Base-by-base conservation (phyloP, 2,329 filamentous ascomycete genomes). In the Diaporthe velutina region DNA sequence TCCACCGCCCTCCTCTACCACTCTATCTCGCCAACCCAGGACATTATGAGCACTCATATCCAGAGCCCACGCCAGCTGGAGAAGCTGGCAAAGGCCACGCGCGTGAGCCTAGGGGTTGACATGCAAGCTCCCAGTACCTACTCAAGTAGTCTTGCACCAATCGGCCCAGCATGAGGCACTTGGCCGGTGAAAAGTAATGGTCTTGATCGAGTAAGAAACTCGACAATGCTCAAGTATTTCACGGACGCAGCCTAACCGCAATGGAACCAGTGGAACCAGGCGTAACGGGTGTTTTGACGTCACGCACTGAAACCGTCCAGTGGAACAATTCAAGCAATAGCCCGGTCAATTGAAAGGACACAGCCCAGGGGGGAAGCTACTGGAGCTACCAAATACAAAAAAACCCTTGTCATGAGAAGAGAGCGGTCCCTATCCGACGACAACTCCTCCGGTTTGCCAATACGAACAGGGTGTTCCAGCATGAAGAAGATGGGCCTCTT, bases 1-100 rank as follows among this genome's bases (percentile, higher is more conserved):
- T 50, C 61, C 12, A 66, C 61, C 7, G 61, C 61, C 28, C 42
- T 66, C 42, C 61, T 66, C 22, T 66, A 50, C 13, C 61, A 66
- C 42, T 66, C 61, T 25, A 22, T 66, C 61, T 50, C 42, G 30
- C 61, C 28, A 9, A 50, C 61, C 5, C 42, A 17, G 17, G 60
- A 50, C 13, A 42, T 50, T 12, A 66, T 48, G 3, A 66, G 61
- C 22, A 17, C 61, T 10, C 28, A 66, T 3, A 4, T 35, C 42
- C 28, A 66, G 17, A 35, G 42, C 42, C 61, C 61, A 19, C 12
- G 30, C 2, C 42, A 66, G 61, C 45, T 66, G 61, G 61, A 66
- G 22, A 66, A 66, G 3, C 42, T 66, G 12, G 30, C 61, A n/a
- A 66, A 66, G 61, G n/a, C 15, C 30, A 66, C 61, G 12, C 61